These are phyloP conservation scores for Cubamyces lactineus DNA, from an alignment of 768 basidiomycete species.

Conservation along the genomic window DNA sequence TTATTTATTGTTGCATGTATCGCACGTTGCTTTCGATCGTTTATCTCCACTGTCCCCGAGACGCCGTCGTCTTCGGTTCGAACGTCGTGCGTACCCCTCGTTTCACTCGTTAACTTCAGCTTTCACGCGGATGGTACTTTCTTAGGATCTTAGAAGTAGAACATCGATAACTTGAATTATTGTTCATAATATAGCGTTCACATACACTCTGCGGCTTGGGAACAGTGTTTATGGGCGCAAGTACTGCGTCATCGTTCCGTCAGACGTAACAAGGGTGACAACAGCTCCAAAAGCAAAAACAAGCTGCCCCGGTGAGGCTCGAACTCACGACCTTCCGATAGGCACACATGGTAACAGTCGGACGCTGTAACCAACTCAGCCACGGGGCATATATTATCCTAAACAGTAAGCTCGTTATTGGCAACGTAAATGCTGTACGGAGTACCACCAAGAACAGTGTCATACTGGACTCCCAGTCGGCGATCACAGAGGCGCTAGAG, in stretches of 20 bases:
- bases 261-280: too few relatives aligned
- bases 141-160: constrained; percentile 19
- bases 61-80: background rate
- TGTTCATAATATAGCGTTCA: constrained; percentile 17
- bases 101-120: constrained; percentile 7
- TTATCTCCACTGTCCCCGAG: too few relatives aligned
- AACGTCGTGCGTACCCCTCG: background rate
- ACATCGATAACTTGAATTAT: constrained; percentile 23
- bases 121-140: constrained; percentile 7
- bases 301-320: constrained; percentile 55
- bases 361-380: constrained; percentile 81
- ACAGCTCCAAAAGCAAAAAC: background rate
- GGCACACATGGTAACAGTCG: constrained; percentile 57
- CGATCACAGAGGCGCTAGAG: too few relatives aligned
- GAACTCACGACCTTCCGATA: constrained; percentile 76
- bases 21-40: constrained; percentile 20
- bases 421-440: too few relatives aligned
- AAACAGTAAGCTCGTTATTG: too few relatives aligned
- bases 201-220: background rate
- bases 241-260: background rate
- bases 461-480: too few relatives aligned
- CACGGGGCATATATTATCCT: too few relatives aligned
- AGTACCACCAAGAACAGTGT: too few relatives aligned
- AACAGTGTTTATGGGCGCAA: background rate
- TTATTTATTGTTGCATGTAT: constrained; percentile 28